These are phyloP conservation scores for Trichoderma reesei DNA, from an alignment of 495 filamentous ascomycete genomes.

Conservation along the genomic window DNA sequence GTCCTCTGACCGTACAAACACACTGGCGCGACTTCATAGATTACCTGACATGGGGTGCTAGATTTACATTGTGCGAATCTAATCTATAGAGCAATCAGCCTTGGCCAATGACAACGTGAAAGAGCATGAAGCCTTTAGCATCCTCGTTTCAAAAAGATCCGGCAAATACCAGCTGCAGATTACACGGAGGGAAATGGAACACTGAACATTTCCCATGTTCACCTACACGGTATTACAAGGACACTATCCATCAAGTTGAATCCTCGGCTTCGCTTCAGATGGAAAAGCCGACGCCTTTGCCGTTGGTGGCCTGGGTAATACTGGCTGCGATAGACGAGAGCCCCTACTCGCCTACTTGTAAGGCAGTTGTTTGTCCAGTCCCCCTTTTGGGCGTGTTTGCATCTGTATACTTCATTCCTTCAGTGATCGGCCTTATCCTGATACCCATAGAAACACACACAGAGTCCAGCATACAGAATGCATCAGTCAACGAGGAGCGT, in stretches of 20 bases:
- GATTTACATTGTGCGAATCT: too few relatives aligned
- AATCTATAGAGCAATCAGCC: too few relatives aligned
- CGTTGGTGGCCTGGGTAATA: not conserved
- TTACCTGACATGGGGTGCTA: not conserved
- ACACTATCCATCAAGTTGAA: not conserved
- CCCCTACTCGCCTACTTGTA: not conserved
- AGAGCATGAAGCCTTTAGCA: not conserved
- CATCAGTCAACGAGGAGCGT: conserved; percentile 1
- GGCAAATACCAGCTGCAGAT: not conserved
- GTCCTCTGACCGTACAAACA: too few relatives aligned
- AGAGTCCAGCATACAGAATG: not conserved
- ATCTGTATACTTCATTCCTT: not conserved
- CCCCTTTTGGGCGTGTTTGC: not conserved
- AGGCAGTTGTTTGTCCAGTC: too few relatives aligned
- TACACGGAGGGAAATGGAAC: not conserved
- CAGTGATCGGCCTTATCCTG: not conserved
- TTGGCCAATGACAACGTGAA: not conserved
- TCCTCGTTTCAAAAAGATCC: not conserved
- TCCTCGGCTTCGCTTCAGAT: not conserved
- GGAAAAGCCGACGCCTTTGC: not conserved
- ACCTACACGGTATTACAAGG: not conserved
- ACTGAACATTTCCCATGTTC: not conserved
- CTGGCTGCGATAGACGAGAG: not conserved
- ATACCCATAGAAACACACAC: not conserved
- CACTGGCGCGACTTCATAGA: too few relatives aligned